Evolutionary conservation across 257 asterid genomes (phyloP), one percentile per base, ranked within the genome.

Genomic region (Forsythia viridissima): DNA sequence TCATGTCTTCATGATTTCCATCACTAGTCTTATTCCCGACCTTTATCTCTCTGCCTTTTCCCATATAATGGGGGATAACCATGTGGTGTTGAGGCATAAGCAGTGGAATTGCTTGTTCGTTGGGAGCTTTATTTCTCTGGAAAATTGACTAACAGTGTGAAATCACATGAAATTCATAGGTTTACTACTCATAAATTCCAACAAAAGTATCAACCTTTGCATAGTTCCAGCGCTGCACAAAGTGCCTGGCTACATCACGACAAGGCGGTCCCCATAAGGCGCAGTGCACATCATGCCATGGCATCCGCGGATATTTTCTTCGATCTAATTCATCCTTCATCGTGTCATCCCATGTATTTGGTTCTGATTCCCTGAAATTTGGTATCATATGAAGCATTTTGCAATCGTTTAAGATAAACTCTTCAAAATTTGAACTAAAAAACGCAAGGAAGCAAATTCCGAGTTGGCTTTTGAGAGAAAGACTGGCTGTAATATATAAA

Each of bases 261-360:
- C 98, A 92, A 43, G 97, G 92, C 36, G 97, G 94, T 48, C 98
- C 98, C 98, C 98, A 94, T 41, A 94, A 88, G 78, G 98, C 96
- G 86, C 98, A 94, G 71, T 94, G 98, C 71, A 94, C 98, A 82
- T 94, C 98, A 87, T 94, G 98, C 98, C 98, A 91, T 79, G 93
- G 97, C 98, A 93, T 93, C 80, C 98, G 98, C 34, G 98, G 98
- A 90, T 88, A 91, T 65, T 86, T 92, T 76, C 34, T 65, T 67
- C 98, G 89, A 81, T 94, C 93, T 73, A 94, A 73, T 80, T 94
- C 94, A 84, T 94, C 98, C 88, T 91, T 94, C 97, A 89, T 92
- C 4, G 94, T 92, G 80, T 94, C 98, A 79, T 94, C 98, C 98
- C 98, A 94, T 18, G 95, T 86, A 85, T 94, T 94, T 76, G 98